These are phyloP conservation scores for Asparagopsis taxiformis DNA, from an alignment of 31 red algal species.

Conservation along the genomic window DNA sequence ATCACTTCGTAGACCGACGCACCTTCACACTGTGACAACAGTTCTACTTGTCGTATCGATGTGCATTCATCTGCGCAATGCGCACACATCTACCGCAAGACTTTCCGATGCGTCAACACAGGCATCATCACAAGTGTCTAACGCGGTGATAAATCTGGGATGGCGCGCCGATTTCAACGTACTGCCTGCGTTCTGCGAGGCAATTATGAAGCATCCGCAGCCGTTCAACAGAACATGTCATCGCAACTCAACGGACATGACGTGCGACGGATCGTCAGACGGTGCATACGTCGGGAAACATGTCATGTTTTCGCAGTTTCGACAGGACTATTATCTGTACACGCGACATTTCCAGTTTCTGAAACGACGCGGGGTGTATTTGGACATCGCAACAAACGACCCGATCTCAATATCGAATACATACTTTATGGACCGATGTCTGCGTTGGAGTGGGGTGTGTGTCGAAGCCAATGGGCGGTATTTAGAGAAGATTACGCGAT, in stretches of 20 bases:
- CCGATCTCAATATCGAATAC: slow-evolving; percentile 63
- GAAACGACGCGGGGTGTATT: slow-evolving; percentile 60
- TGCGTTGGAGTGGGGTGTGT: slow-evolving; percentile 72
- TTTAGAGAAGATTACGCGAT: slow-evolving; percentile 19
- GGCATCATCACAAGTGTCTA: too few relatives aligned
- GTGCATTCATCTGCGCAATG: too few relatives aligned
- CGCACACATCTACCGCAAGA: too few relatives aligned
- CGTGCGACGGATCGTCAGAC: slow-evolving; percentile 16
- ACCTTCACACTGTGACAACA: too few relatives aligned
- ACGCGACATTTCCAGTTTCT: slow-evolving; percentile 59
- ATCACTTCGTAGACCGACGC: too few relatives aligned
- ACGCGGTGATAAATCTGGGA: too few relatives aligned
- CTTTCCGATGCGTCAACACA: too few relatives aligned
- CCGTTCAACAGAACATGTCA: slow-evolving; percentile 7
- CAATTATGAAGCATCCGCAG: slow-evolving; percentile 2
- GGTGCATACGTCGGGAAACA: slow-evolving; percentile 9
- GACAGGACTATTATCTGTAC: slow-evolving; percentile 73
- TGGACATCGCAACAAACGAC: slow-evolving; percentile 66
- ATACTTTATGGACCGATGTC: slow-evolving; percentile 67
- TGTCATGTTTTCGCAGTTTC: slow-evolving; percentile 53
- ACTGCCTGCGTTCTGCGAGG: slow-evolving; percentile 24
- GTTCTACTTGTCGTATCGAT: too few relatives aligned
- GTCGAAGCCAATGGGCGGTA: slow-evolving; percentile 58
- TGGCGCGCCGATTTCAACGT: slow-evolving; percentile 12
- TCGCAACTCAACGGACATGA: too few relatives aligned